A percentile compares a stretch with the other conserved stretches of the same genome.
These are phyloP conservation scores for Pseudoperonospora humuli DNA, from an alignment of 352 stramenopile genomes.

Conservation along the genomic window DNA sequence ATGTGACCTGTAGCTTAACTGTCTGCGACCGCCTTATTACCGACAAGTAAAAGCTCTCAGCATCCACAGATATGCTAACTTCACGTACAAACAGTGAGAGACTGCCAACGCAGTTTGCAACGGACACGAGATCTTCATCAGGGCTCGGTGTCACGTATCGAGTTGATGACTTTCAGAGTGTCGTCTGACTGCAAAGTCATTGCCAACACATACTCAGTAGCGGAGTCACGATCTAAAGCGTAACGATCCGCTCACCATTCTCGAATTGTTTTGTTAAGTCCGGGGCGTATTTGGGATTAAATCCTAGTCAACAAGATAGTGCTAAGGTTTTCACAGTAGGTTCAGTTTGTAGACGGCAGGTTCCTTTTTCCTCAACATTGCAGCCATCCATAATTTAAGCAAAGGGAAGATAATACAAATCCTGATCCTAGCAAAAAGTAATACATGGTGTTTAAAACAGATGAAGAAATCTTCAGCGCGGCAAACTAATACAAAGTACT, in stretches of 20 bases:
- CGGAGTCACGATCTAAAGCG: constrained; percentile 20
- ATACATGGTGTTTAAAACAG: no score
- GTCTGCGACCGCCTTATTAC: constrained; percentile 25
- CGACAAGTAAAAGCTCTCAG: constrained; percentile 21
- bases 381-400: no score
- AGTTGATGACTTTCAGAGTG: constrained; percentile 31
- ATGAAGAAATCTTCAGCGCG: no score
- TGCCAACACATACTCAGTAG: constrained; percentile 38
- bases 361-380: no score
- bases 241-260: constrained; percentile 22
- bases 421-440: no score
- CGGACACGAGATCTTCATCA: constrained; percentile 34
- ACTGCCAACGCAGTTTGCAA: constrained; percentile 51
- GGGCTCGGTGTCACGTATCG: constrained; percentile 37
- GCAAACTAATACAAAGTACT: no score
- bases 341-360: no score
- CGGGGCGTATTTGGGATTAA: constrained; percentile 43
- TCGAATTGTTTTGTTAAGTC: constrained; percentile 15
- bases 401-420: no score
- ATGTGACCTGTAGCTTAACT: constrained; percentile 35
- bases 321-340: no score
- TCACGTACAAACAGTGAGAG: constrained; percentile 39
- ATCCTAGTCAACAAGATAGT: constrained; percentile 9
- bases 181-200: constrained; percentile 17
- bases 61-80: constrained; percentile 23